phyloP scores from a whole-genome alignment of 495 filamentous ascomycete genomes.

The Penicillium lagena region DNA sequence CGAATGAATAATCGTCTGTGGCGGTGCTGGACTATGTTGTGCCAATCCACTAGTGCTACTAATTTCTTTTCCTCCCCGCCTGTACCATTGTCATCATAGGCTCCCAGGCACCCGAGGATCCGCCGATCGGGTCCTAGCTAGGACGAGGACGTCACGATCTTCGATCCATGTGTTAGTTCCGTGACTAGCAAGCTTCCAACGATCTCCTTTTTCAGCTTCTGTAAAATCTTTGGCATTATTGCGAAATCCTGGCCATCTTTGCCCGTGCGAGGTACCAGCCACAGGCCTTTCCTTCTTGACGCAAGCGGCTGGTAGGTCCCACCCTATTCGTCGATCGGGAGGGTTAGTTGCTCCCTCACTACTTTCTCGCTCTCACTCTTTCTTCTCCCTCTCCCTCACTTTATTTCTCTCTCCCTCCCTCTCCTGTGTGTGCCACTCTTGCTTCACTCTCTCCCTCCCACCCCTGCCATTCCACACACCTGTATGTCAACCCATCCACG shows the following conservation, averaged over 20 bases:
- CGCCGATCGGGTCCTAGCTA: background rate
- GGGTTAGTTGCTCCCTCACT: background rate
- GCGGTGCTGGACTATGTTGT: background rate
- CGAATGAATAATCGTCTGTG: background rate
- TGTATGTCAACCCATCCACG: background rate
- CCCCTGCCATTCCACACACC: background rate
- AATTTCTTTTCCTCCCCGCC: no score
- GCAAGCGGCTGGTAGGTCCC: constrained; percentile 17
- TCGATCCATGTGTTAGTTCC: constrained; percentile 7
- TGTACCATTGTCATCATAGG: no score
- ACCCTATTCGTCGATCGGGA: no score
- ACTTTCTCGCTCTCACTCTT: background rate
- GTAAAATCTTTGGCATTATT: no score
- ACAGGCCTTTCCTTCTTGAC: constrained; percentile 16
- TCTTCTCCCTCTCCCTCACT: constrained; percentile 2
- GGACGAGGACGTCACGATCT: constrained; percentile 14
- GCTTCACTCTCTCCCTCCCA: constrained; percentile 2
- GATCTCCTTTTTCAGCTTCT: background rate
- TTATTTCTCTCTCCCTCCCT: background rate
- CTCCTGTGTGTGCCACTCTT: background rate
- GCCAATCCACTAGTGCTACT: no score
- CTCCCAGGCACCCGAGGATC: background rate
- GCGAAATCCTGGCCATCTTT: no score
- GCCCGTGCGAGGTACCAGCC: constrained; percentile 11
- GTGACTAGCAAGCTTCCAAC: no score